Conservation (phyloP, 768 basidiomycete genomes). For the Phlegmacium glaucopus region DNA sequence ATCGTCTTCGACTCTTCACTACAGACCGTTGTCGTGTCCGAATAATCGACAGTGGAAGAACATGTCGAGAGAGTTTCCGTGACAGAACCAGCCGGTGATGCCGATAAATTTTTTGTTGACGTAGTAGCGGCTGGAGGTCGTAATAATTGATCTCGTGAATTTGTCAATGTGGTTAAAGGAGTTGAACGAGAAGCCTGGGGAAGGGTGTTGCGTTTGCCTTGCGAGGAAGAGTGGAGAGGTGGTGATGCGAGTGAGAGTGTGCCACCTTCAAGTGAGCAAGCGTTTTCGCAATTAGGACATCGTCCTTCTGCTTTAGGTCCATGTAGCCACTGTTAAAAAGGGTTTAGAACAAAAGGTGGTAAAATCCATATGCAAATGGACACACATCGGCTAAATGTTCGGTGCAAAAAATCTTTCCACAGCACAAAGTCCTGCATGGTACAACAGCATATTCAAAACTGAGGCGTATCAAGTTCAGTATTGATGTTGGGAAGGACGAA, state of each 20-base stretch:
- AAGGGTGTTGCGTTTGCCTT: slow-evolving; percentile 2
- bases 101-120: not conserved
- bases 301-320: slow-evolving; percentile 28
- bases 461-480: not conserved
- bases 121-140: not conserved
- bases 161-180: slow-evolving; percentile 4
- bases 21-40: not conserved
- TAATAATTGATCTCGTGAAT: not conserved
- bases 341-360: not conserved
- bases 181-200: slow-evolving; percentile 11
- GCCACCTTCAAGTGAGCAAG: slow-evolving; percentile 22
- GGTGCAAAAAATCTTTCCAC: slow-evolving; percentile 29
- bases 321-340: slow-evolving; percentile 25
- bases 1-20: not conserved
- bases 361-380: slow-evolving; percentile 1
- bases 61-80: not conserved
- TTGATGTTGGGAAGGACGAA: not conserved
- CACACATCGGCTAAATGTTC: slow-evolving; percentile 30
- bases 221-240: slow-evolving; percentile 8
- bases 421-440: slow-evolving; percentile 28
- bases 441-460: slow-evolving; percentile 31
- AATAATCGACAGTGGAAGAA: not conserved
- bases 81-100: slow-evolving; percentile 1
- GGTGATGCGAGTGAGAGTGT: slow-evolving; percentile 24
- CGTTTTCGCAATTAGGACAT: slow-evolving; percentile 31